These are phyloP conservation scores for Xylaria flabelliformis DNA, from an alignment of 495 filamentous ascomycete genomes.

Conservation along the genomic window DNA sequence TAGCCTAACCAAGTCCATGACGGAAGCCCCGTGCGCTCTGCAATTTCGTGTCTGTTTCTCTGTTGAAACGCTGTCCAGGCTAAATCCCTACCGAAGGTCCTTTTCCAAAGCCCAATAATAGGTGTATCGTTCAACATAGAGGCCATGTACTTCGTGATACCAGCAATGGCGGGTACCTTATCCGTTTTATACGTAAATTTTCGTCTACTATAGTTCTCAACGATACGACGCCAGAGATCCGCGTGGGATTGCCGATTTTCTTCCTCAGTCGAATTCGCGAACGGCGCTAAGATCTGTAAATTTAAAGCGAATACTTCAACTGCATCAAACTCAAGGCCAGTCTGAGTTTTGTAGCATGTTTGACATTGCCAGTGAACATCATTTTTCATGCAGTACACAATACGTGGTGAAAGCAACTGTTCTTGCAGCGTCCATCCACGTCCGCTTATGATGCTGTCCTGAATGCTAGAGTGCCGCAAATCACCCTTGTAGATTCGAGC, in stretches of 20 bases:
- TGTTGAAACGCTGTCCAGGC: not conserved
- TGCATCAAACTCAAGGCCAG: not conserved
- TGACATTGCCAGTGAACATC: conserved; percentile 2
- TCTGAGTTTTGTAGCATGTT: not conserved
- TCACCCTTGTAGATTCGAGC: not conserved
- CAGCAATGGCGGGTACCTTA: not conserved
- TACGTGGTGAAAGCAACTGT: not conserved
- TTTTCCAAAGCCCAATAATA: not conserved
- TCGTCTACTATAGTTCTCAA: not conserved
- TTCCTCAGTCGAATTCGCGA: not conserved
- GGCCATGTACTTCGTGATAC: not conserved
- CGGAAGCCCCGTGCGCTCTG: not conserved
- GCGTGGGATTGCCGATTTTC: not conserved
- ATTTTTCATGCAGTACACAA: not conserved
- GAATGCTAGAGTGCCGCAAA: not conserved
- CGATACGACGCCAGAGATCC: not conserved
- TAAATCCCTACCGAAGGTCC: not conserved
- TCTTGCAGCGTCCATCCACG: not conserved
- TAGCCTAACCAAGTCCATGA: not conserved
- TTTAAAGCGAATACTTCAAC: not conserved
- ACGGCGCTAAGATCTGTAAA: not conserved
- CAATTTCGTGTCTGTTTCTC: not conserved
- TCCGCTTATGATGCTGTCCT: not conserved
- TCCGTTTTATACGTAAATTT: not conserved
- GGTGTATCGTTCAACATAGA: not conserved